Evolutionary conservation across 176 grass and related monocot species (phyloP).

Genomic region (Zizania latifolia): DNA sequence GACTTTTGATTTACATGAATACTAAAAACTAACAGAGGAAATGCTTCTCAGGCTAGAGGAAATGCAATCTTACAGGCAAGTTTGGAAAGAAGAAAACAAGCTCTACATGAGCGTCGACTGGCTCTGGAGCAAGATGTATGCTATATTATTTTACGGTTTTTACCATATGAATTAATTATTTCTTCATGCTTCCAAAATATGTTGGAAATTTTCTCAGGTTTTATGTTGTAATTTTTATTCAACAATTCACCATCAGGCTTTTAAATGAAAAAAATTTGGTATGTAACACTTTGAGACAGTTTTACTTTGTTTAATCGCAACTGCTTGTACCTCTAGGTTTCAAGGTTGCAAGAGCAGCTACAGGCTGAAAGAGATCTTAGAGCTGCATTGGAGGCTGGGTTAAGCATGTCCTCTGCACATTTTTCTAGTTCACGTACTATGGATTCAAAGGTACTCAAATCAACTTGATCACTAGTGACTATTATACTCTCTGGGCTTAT

Average conservation of each 20-base stretch:
- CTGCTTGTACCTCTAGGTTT: constrained; percentile 56
- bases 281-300: not conserved
- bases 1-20: constrained; percentile 9
- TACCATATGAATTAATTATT: constrained; percentile 14
- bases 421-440: constrained; percentile 64
- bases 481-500: not conserved
- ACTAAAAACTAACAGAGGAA: constrained; percentile 40
- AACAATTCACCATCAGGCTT: not conserved
- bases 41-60: constrained; percentile 77
- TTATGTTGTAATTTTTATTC: not conserved
- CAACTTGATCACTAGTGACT: not conserved
- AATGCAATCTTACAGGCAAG: constrained; percentile 98
- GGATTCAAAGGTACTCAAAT: constrained; percentile 79
- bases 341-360: constrained; percentile 96
- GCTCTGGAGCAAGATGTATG: constrained; percentile 98
- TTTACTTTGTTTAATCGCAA: constrained; percentile 14
- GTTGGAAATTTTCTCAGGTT: constrained; percentile 3
- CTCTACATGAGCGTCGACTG: constrained; percentile 84
- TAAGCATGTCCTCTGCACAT: constrained; percentile 92
- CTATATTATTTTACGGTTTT: constrained; percentile 27
- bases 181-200: constrained; percentile 14
- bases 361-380: constrained; percentile 96
- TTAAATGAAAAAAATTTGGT: not conserved
- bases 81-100: constrained; percentile 99
- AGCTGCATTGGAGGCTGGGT: constrained; percentile 94